Percentiles rank a stretch among this genome's conserved stretches.
Conservation (phyloP, 2,329 filamentous ascomycete genomes). For the Tolypocladium pustulatum region DNA sequence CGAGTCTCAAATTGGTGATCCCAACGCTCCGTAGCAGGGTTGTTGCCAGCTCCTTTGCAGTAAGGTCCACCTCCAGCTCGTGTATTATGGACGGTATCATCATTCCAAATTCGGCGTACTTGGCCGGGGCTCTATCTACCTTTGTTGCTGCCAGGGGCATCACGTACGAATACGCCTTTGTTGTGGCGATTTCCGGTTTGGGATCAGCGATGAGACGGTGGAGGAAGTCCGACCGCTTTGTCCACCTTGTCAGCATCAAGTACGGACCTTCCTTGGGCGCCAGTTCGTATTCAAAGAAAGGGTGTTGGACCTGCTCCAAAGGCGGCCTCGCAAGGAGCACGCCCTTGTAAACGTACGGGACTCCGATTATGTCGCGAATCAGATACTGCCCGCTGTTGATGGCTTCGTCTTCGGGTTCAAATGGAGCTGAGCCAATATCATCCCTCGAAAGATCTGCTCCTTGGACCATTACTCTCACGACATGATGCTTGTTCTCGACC, state of each 20-base stretch:
- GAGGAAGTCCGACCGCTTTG: slow-evolving; percentile 49
- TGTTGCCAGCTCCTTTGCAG: slow-evolving; percentile 46
- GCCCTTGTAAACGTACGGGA: slow-evolving; percentile 30
- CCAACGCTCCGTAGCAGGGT: slow-evolving; percentile 27
- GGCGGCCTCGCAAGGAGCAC: slow-evolving; percentile 34
- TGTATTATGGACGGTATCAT: slow-evolving; percentile 66
- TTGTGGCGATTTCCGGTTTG: slow-evolving; percentile 13
- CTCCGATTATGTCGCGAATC: slow-evolving; percentile 24
- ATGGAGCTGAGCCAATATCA: slow-evolving; percentile 18
- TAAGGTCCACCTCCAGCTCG: slow-evolving; percentile 52
- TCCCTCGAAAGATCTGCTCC: slow-evolving; percentile 14
- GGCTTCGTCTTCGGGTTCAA: slow-evolving; percentile 14
- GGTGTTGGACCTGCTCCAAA: slow-evolving; percentile 24
- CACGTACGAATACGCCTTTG: slow-evolving; percentile 31
- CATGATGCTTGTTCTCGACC: slow-evolving; percentile 26
- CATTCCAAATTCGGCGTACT: slow-evolving; percentile 39
- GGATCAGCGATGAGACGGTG: slow-evolving; percentile 22
- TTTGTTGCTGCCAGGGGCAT: slow-evolving; percentile 37
- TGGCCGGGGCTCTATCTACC: slow-evolving; percentile 35
- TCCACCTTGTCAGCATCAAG: slow-evolving; percentile 36
- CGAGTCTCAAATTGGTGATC: slow-evolving; percentile 41
- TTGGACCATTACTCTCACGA: slow-evolving; percentile 29
- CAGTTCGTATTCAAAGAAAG: slow-evolving; percentile 23
- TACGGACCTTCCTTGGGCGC: slow-evolving; percentile 36
- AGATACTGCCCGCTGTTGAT: slow-evolving; percentile 17